These are phyloP conservation scores for Phyllostachys edulis DNA, from an alignment of 176 grass and related monocot genomes.

Conservation along the genomic window DNA sequence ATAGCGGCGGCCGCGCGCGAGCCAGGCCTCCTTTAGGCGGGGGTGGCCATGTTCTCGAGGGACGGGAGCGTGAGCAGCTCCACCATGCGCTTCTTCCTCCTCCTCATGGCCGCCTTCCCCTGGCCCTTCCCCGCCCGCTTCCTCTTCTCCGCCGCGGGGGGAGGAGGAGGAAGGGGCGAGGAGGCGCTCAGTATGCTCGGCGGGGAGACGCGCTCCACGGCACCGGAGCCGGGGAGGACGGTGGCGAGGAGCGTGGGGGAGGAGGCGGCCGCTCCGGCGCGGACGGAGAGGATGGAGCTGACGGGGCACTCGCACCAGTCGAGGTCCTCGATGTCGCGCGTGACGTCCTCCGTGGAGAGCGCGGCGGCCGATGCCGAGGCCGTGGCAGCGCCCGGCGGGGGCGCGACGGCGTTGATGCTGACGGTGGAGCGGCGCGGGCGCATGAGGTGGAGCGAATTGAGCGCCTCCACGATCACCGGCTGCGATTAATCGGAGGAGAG, in stretches of 20 bases:
- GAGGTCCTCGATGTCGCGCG: constrained; percentile 51
- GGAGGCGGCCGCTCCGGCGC: background rate
- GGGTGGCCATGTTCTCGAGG: constrained; percentile 21
- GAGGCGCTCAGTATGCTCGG: constrained; percentile 6
- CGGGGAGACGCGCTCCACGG: background rate
- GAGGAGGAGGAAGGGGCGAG: background rate
- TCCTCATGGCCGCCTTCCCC: constrained; percentile 4
- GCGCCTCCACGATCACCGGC: constrained; percentile 44
- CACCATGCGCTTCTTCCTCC: constrained; percentile 17
- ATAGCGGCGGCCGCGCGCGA: no score
- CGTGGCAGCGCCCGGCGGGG: background rate
- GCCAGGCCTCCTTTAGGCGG: background rate
- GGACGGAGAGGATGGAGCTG: constrained; percentile 50
- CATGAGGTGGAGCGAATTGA: constrained; percentile 52
- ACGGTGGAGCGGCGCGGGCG: constrained; percentile 54
- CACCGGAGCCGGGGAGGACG: background rate
- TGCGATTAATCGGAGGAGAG: background rate
- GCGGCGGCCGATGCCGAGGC: constrained; percentile 11
- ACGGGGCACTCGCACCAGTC: constrained; percentile 72
- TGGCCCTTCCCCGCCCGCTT: constrained; percentile 17
- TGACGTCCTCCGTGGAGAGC: constrained; percentile 43
- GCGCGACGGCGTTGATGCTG: constrained; percentile 27
- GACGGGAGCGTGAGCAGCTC: constrained; percentile 27
- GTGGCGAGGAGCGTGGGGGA: constrained; percentile 23
- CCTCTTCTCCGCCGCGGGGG: background rate